phyloP scores from a whole-genome alignment of 345 rosid genomes.

The Lagerstroemia speciosa region DNA sequence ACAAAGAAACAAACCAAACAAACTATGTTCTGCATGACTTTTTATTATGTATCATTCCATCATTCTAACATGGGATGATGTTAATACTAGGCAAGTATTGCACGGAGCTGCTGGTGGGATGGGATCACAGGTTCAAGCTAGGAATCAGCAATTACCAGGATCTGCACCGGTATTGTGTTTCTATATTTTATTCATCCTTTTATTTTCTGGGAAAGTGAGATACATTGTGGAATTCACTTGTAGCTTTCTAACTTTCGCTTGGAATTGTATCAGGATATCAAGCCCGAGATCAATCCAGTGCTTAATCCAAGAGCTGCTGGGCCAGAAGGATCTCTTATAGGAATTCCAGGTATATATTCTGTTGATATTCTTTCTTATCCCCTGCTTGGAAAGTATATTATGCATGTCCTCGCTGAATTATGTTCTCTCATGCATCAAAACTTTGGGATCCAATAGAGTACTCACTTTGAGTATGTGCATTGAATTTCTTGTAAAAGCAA shows the following conservation, averaged over 20 bases:
- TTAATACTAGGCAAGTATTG: slow-evolving; percentile 77
- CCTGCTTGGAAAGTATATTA: background rate
- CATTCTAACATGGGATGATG: slow-evolving; percentile 2
- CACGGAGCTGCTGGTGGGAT: slow-evolving; percentile 78
- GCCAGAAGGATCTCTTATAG: slow-evolving; percentile 85
- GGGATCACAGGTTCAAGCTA: slow-evolving; percentile 84
- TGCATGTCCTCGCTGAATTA: background rate
- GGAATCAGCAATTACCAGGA: slow-evolving; percentile 77
- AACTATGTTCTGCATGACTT: too few species aligned
- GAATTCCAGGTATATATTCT: slow-evolving; percentile 61
- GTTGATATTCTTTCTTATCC: background rate
- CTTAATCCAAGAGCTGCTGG: slow-evolving; percentile 79
- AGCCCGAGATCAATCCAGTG: slow-evolving; percentile 79
- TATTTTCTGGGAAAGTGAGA: slow-evolving; percentile 3
- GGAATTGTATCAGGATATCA: slow-evolving; percentile 58
- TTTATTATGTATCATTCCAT: background rate
- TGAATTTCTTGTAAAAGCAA: background rate
- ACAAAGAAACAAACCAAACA: too few species aligned
- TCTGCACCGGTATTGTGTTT: slow-evolving; percentile 50
- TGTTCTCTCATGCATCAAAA: background rate
- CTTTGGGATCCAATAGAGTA: background rate
- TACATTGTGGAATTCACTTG: background rate
- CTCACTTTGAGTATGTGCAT: background rate
- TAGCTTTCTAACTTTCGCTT: slow-evolving; percentile 20
- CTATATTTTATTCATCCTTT: background rate